phyloP scores from a whole-genome alignment of 805 yeast species.

The Alloascoidea hylecoeti region DNA sequence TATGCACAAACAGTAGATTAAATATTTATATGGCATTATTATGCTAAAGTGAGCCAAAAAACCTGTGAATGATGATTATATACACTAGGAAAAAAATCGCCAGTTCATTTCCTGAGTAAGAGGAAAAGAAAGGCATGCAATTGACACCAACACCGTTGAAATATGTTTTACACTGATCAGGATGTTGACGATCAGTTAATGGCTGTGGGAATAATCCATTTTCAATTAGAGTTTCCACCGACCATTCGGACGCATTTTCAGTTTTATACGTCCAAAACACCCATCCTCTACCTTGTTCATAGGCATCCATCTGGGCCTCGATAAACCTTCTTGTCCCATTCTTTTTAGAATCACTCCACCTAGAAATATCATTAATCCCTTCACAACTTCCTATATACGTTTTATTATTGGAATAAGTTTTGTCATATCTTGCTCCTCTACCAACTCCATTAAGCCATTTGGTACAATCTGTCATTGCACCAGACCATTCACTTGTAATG shows the following conservation, averaged over 20 bases:
- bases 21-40: too few species aligned
- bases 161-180: conserved; percentile 44
- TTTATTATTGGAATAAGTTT: conserved; percentile 32
- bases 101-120: too few species aligned
- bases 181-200: conserved; percentile 46
- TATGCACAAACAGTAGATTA: too few species aligned
- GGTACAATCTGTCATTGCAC: conserved; percentile 87
- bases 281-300: conserved; percentile 71
- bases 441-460: conserved; percentile 82
- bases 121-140: too few species aligned
- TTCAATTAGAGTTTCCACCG: conserved; percentile 42
- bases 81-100: too few species aligned
- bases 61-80: too few species aligned
- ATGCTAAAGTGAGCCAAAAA: too few species aligned
- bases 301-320: conserved; percentile 88
- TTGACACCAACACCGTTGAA: too few species aligned
- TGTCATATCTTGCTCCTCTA: conserved; percentile 72
- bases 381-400: conserved; percentile 49
- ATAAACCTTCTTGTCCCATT: conserved; percentile 49
- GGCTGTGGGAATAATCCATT: conserved; percentile 74
- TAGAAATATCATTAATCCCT: conserved; percentile 24
- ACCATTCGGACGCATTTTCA: conserved; percentile 79
- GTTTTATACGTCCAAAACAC: conserved; percentile 92
- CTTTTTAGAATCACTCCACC: conserved; percentile 50
- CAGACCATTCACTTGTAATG: conserved; percentile 80